Evolutionary conservation across 192 early-diverging fungal genomes (phyloP), one percentile per base, ranked within the genome.

Genomic region (Gonapodya sp.): DNA sequence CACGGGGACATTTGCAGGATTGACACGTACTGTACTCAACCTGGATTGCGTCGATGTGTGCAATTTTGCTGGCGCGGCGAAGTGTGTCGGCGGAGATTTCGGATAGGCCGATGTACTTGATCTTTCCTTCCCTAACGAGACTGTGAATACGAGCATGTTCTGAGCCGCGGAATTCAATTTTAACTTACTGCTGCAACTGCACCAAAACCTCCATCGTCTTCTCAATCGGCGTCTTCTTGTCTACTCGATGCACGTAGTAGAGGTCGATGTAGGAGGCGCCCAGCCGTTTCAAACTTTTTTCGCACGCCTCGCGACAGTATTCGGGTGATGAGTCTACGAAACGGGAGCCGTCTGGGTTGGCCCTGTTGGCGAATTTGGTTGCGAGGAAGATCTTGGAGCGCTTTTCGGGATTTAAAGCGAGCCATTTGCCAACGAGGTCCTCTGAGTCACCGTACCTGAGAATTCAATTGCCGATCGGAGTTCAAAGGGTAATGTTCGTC

Each of bases 101-200:
- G 64, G 64, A 72, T n/a, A 72, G 64, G 16, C 64, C 81, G 31
- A 84, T 34, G 36, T 87, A 86, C 14, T 84, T 78, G 32, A 86
- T 81, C 75, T 85, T 87, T 36, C 85, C 86, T 33, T 81, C 80
- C 35, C 81, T 79, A 24, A 87, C 86, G n/a, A n/a, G n/a, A n/a
- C n/a, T n/a, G n/a, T n/a, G n/a, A n/a, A n/a, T n/a, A n/a, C n/a
- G n/a, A n/a, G n/a, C n/a, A n/a, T n/a, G n/a, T n/a, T n/a, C n/a
- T n/a, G n/a, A n/a, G n/a, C n/a, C n/a, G n/a, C n/a, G n/a, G n/a
- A n/a, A n/a, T n/a, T n/a, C n/a, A n/a, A n/a, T n/a, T n/a, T n/a
- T n/a, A n/a, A n/a, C n/a, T n/a, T n/a, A n/a, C n/a, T n/a, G n/a
- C n/a, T n/a, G n/a, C 31, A 87, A 36, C 80, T 87, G 83, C 31